These are phyloP conservation scores for Aegilops bicornis DNA, from an alignment of 176 grass and related monocot species.

Conservation along the genomic window DNA sequence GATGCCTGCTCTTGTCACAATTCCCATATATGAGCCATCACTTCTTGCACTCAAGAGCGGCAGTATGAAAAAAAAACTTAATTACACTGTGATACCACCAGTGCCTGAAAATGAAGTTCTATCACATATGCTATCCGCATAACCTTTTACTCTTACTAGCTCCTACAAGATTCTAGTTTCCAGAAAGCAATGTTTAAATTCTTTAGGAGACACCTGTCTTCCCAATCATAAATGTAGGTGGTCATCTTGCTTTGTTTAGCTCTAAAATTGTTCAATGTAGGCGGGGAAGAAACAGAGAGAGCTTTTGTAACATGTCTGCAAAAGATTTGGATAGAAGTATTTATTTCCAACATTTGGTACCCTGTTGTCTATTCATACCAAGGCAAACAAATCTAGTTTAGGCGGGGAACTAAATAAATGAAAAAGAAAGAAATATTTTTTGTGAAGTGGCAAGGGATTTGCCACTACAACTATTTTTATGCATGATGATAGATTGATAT, in stretches of 20 bases:
- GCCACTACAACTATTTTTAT: neutral
- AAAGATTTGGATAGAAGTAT: constrained; percentile 3
- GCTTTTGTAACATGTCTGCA: neutral
- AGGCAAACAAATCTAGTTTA: neutral
- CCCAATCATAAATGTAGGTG: neutral
- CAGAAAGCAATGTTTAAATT: neutral
- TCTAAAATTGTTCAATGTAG: neutral
- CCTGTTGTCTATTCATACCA: neutral
- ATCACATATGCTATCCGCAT: neutral
- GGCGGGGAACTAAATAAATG: neutral
- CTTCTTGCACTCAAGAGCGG: neutral
- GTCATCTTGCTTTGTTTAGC: constrained; percentile 9
- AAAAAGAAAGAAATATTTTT: neutral
- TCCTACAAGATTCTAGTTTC: neutral
- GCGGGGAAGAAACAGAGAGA: neutral
- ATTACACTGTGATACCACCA: neutral
- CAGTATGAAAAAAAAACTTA: neutral
- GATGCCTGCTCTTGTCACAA: neutral
- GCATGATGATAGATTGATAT: neutral
- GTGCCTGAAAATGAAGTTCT: constrained; percentile 16
- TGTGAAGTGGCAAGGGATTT: neutral
- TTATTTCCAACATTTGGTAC: constrained; percentile 11
- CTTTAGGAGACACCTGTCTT: neutral
- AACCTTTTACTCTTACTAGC: neutral
- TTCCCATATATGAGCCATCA: neutral